Evolutionary conservation across 1,284 basidiomycete species (phyloP).

Genomic region (Serendipita sp.): DNA sequence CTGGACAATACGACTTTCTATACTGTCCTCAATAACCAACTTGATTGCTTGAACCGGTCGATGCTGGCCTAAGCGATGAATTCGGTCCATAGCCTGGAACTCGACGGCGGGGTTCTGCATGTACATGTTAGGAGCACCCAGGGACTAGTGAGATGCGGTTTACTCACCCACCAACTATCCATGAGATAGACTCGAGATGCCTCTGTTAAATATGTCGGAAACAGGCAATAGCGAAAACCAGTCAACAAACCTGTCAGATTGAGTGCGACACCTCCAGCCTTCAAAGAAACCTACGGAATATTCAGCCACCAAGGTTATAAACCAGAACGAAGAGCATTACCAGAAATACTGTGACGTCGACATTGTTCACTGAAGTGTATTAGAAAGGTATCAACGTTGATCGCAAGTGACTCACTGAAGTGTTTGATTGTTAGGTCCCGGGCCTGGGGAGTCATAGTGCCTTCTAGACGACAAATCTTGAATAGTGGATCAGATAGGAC

Average conservation of each 20-base stretch:
- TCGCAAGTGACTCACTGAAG: conserved; percentile 50
- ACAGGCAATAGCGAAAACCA: neutral
- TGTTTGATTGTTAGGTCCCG: conserved; percentile 82
- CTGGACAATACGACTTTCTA: conserved; percentile 86
- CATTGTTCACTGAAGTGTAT: conserved; percentile 60
- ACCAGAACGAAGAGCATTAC: conserved; percentile 36
- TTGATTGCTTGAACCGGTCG: conserved; percentile 89
- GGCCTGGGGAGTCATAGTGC: conserved; percentile 93
- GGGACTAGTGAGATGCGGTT: neutral
- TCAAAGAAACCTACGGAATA: conserved; percentile 37
- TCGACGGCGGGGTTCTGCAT: conserved; percentile 16
- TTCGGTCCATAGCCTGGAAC: conserved; percentile 84
- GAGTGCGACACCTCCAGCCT: conserved; percentile 90
- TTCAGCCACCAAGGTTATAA: neutral
- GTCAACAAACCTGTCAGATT: conserved; percentile 61
- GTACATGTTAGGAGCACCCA: neutral
- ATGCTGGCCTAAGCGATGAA: conserved; percentile 82
- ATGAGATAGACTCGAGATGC: conserved; percentile 86
- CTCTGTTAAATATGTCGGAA: conserved; percentile 10
- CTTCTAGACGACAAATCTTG: conserved; percentile 89
- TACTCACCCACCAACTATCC: conserved; percentile 51
- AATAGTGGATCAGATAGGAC: neutral
- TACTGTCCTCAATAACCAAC: conserved; percentile 89
- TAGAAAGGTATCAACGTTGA: neutral
- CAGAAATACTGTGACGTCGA: conserved; percentile 91